These are phyloP conservation scores for Lentinula guzmanii DNA, from an alignment of 768 basidiomycete genomes.

Conservation along the genomic window DNA sequence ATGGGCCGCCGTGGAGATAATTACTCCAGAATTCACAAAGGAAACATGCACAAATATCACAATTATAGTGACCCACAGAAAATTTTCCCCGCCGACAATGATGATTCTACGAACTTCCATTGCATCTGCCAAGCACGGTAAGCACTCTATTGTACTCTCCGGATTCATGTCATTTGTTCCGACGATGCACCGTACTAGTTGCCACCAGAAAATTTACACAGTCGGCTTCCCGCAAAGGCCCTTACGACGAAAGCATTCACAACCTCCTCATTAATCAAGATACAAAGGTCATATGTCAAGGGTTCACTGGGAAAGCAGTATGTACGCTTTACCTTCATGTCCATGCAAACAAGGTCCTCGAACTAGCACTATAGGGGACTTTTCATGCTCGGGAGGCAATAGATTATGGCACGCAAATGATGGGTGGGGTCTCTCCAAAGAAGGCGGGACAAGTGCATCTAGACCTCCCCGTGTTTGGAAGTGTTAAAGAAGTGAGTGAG, in stretches of 20 bases:
- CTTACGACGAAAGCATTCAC: slow-evolving; percentile 84
- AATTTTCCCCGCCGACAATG: background rate
- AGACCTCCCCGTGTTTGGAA: slow-evolving; percentile 57
- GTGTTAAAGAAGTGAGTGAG: slow-evolving; percentile 73
- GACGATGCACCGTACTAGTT: slow-evolving; percentile 24
- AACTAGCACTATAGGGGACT: slow-evolving; percentile 57
- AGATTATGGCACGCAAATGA: slow-evolving; percentile 93
- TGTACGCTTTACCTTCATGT: slow-evolving; percentile 14
- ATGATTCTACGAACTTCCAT: background rate
- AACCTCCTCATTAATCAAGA: slow-evolving; percentile 93
- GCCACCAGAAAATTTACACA: slow-evolving; percentile 79
- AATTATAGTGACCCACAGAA: too few relatives aligned
- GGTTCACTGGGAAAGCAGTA: slow-evolving; percentile 93
- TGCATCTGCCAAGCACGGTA: background rate
- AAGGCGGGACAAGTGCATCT: slow-evolving; percentile 95
- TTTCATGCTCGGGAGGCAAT: slow-evolving; percentile 94
- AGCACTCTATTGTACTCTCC: background rate
- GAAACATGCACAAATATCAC: too few relatives aligned
- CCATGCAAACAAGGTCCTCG: background rate
- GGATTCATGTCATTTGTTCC: background rate
- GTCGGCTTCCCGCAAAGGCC: slow-evolving; percentile 55
- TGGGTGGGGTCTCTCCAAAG: slow-evolving; percentile 94
- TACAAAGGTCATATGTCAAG: slow-evolving; percentile 90
- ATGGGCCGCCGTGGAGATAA: too few relatives aligned
- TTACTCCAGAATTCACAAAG: too few relatives aligned